A percentile compares a stretch with the other conserved stretches of the same genome.
These are phyloP conservation scores for Dichomitus squalens DNA, from an alignment of 1,284 basidiomycete genomes.

Conservation along the genomic window DNA sequence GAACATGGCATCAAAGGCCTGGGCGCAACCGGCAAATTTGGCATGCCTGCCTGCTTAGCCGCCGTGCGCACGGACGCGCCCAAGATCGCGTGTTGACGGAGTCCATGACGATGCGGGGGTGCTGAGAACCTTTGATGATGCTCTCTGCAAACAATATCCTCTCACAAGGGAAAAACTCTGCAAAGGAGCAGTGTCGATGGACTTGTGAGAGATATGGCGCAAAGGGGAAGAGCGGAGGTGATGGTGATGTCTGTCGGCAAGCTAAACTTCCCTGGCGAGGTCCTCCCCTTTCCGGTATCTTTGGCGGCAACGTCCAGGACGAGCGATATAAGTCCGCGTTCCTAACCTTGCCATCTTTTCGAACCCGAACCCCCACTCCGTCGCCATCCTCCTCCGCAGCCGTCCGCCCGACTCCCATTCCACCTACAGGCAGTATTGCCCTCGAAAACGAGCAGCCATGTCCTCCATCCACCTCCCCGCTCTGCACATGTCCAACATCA, in stretches of 20 bases:
- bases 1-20: conserved; percentile 19
- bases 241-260: conserved; percentile 21
- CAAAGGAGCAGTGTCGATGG: conserved; percentile 6
- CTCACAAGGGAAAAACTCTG: neutral
- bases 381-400: conserved; percentile 21
- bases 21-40: conserved; percentile 16
- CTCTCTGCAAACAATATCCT: neutral
- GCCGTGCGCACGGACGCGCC: conserved; percentile 2
- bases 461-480: conserved; percentile 40
- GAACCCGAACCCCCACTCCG: conserved; percentile 26
- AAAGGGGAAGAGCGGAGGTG: conserved; percentile 13
- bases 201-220: conserved; percentile 1
- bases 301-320: conserved; percentile 18
- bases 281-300: conserved; percentile 12
- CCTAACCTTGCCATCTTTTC: conserved; percentile 23
- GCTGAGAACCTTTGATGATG: neutral
- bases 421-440: conserved; percentile 8
- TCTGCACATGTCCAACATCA: conserved; percentile 57
- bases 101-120: conserved; percentile 7
- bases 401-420: conserved; percentile 16
- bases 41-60: conserved; percentile 2
- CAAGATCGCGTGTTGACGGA: conserved; percentile 5
- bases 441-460: conserved; percentile 21
- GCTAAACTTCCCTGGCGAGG: conserved; percentile 10
- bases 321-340: conserved; percentile 34